Conservation (phyloP, 331 rosid genomes). For the Malus hybrid region DNA sequence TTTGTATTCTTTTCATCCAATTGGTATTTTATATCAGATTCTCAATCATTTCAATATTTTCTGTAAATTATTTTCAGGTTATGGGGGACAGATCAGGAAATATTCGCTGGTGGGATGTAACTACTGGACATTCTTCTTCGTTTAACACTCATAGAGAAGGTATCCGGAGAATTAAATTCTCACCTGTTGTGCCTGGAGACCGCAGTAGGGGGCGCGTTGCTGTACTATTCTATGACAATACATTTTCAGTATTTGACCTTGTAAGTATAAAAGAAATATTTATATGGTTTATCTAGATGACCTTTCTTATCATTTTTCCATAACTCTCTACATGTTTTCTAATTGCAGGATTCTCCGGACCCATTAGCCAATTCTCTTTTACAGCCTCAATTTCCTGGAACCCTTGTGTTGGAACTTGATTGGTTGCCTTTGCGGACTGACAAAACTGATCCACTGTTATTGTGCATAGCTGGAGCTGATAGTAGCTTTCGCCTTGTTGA, state of each 20-base stretch:
- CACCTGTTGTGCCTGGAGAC: slow-evolving; percentile 90
- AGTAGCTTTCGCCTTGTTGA: slow-evolving; percentile 94
- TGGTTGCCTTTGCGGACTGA: slow-evolving; percentile 88
- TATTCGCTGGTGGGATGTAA: slow-evolving; percentile 98
- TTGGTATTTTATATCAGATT: neutral
- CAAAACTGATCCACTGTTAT: slow-evolving; percentile 74
- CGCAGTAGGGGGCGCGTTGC: slow-evolving; percentile 87
- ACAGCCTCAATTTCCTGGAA: slow-evolving; percentile 93
- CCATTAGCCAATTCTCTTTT: slow-evolving; percentile 91
- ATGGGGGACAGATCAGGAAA: slow-evolving; percentile 96
- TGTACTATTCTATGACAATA: slow-evolving; percentile 88
- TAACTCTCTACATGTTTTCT: slow-evolving; percentile 6
- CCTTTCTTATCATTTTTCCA: neutral
- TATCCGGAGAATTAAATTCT: slow-evolving; percentile 85
- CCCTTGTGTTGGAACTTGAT: slow-evolving; percentile 96
- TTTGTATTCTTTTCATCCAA: slow-evolving; percentile 7
- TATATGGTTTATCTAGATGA: neutral
- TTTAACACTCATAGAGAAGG: slow-evolving; percentile 94
- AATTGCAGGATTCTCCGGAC: slow-evolving; percentile 78
- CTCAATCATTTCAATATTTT: slow-evolving; percentile 8
- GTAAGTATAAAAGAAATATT: slow-evolving; percentile 29
- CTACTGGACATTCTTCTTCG: slow-evolving; percentile 88
- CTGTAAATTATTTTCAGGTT: slow-evolving; percentile 52
- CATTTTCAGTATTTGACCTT: slow-evolving; percentile 90
- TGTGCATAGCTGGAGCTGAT: slow-evolving; percentile 99